A percentile compares a stretch with the other conserved stretches of the same genome.
phyloP scores from a whole-genome alignment of 2,329 filamentous ascomycete species.

The Sporothrix brunneoviolacea region DNA sequence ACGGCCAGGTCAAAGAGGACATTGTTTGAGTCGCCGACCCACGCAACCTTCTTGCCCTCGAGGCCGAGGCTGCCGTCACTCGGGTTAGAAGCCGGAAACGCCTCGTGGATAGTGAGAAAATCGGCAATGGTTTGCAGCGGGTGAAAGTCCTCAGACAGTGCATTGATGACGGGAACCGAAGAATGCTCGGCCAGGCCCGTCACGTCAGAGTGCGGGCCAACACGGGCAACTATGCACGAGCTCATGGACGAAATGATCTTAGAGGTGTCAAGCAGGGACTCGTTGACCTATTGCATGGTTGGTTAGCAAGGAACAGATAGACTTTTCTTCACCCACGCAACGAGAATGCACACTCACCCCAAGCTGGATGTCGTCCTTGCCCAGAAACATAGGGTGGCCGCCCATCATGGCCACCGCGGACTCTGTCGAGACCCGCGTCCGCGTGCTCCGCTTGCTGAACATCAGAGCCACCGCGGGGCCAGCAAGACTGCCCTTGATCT shows the following conservation, averaged over 20 bases:
- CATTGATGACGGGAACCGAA: constrained; percentile 76
- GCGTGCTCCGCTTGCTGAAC: constrained; percentile 93
- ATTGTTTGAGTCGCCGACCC: constrained; percentile 96
- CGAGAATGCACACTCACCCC: constrained; percentile 64
- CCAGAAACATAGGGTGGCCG: constrained; percentile 92
- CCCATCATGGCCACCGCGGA: constrained; percentile 82
- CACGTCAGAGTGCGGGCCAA: constrained; percentile 71
- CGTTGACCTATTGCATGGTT: constrained; percentile 59
- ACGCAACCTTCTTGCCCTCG: constrained; percentile 82
- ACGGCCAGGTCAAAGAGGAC: constrained; percentile 92
- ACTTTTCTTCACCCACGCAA: no score
- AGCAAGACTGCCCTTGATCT: constrained; percentile 55
- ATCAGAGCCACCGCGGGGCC: constrained; percentile 88
- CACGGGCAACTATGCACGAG: constrained; percentile 73
- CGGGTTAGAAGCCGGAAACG: constrained; percentile 47
- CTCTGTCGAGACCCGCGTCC: constrained; percentile 90
- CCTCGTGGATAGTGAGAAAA: constrained; percentile 82
- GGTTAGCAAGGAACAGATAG: no score
- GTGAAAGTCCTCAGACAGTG: constrained; percentile 84
- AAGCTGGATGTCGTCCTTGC: constrained; percentile 92
- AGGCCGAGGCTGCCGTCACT: constrained; percentile 52
- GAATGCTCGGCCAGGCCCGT: constrained; percentile 64
- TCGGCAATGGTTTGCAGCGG: constrained; percentile 93
- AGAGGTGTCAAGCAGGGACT: constrained; percentile 88
- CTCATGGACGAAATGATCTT: constrained; percentile 93